Conservation (phyloP, 1,139 yeast species). For the Kodamaea ohmeri region DNA sequence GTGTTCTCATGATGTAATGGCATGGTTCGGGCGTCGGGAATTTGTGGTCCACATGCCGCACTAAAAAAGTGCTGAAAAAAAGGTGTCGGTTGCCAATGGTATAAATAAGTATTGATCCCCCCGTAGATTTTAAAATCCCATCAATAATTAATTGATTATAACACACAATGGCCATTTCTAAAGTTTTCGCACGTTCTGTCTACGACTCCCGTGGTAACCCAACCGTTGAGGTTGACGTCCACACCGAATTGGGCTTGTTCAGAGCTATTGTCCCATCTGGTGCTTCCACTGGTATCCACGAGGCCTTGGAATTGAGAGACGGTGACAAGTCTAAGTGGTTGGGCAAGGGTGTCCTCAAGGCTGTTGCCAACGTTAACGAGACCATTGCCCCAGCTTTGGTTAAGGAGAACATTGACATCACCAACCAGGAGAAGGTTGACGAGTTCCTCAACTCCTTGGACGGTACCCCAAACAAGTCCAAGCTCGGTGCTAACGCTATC, state of each 20-base stretch:
- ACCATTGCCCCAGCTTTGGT: slow-evolving; percentile 86
- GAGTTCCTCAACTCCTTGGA: slow-evolving; percentile 74
- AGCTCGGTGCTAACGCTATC: slow-evolving; percentile 94
- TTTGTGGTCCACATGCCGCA: slow-evolving; percentile 17
- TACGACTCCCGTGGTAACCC: slow-evolving; percentile 99
- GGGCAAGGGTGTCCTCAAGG: slow-evolving; percentile 93
- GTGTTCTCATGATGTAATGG: not conserved
- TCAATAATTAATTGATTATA: slow-evolving; percentile 7
- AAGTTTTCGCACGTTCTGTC: slow-evolving; percentile 86
- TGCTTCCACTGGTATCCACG: slow-evolving; percentile 94
- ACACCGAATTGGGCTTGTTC: slow-evolving; percentile 84
- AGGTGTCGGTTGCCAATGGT: slow-evolving; percentile 2
- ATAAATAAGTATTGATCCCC: slow-evolving; percentile 5
- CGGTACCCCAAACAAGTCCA: slow-evolving; percentile 92
- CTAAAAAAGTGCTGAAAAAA: slow-evolving; percentile 5
- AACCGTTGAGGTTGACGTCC: slow-evolving; percentile 90
- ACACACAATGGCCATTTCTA: slow-evolving; percentile 37
- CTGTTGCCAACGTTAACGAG: slow-evolving; percentile 87
- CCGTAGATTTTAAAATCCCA: not conserved
- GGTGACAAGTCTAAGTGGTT: slow-evolving; percentile 91
- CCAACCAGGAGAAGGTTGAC: slow-evolving; percentile 77
- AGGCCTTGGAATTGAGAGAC: slow-evolving; percentile 94
- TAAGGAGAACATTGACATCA: slow-evolving; percentile 69
- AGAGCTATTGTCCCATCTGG: slow-evolving; percentile 96
- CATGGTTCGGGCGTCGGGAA: slow-evolving; percentile 13